Base-by-base conservation (phyloP, 2,329 filamentous ascomycete species). In the Daldinia sp. region DNA sequence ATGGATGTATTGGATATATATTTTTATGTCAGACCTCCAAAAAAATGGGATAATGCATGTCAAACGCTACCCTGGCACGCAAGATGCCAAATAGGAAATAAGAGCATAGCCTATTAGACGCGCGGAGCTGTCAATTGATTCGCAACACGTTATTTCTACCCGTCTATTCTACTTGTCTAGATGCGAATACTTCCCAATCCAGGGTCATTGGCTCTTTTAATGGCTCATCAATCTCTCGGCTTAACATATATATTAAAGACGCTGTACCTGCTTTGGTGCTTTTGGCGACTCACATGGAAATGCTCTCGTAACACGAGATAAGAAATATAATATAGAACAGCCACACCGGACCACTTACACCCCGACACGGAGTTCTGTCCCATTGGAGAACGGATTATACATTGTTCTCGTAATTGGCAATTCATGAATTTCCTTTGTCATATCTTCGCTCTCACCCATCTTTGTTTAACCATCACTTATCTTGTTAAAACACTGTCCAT, bases 31-130 rank as follows among this genome's bases (percentile, higher is more conserved):
- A 45, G 21, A 45, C 21, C 15, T 45, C 39, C n/a, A n/a, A 21
- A 15, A 53, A 39, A 43, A 45, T 17, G 29, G 9, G 37, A 19
- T 11, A 15, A 19, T 58, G 37, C 15, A 34, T 64, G 52, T 29
- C 53, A 34, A 63, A 66, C 63, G 48, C 23, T 51, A 63, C 60
- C 52, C 45, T 55, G 52, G 52, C 63, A 63, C 63, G 56, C 60
- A 61, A 49, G 50, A 34, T 27, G 10, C n/a, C n/a, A n/a, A n/a
- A n/a, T n/a, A n/a, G n/a, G n/a, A n/a, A n/a, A n/a, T n/a, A n/a
- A 49, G n/a, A 50, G 13, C 5, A 39, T 11, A 50, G 17, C 23
- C 25, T 54, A 50, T 56, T 55, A 30, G 51, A 25, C 23, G n/a
- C 19, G 34, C 25, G 47, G 41, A 50, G 41, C 17, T 47, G 54